Evolutionary conservation across 2,329 filamentous ascomycete species (phyloP), one percentile per base, ranked within the genome.

Genomic region (Lachnellula hyalina): DNA sequence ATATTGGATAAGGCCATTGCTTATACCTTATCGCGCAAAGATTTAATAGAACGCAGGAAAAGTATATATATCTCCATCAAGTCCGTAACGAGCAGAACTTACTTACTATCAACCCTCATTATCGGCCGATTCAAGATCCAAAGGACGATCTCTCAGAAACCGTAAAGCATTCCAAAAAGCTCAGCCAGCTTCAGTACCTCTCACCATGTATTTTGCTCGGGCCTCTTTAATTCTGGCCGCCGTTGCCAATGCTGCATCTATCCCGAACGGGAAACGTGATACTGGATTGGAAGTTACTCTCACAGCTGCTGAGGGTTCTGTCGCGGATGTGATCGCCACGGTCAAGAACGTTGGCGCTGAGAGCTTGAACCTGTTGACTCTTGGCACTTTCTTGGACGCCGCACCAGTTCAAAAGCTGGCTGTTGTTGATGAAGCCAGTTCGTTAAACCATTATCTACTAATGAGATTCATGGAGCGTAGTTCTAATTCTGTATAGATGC

Each of bases 361-460:
- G 41, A 63, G 63, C 21, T 55, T 75, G 49, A 73, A 73, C 52
- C 58, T 76, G 25, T 60, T 75, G 51, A 73, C 67, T 56, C 71
- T 68, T 50, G 73, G 73, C 17, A 73, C 71, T 17, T 68, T 76
- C 58, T 61, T 75, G 17, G 72, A 74, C 41, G 63, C 69, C 51
- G 64, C 68, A 12, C 71, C 73, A 2, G 71, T 75, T n/a, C 67
- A 75, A 60, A 74, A 74, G 61, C 63, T 74, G 25, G 56, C 61
- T 28, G 62, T 75, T 19, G 71, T 65, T 59, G 65, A 68, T 42
- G 56, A 54, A 47, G 63, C 65, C 28, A 64, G 67, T 68, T 67
- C 21, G 49, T 49, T n/a, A 17, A 25, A 5, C 3, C 19, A 19
- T 25, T 19, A 14, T 21, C 21, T 15, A 32, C 11, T 17, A 12